Conservation (phyloP, 805 yeast genomes). For the Lipomyces yamadae region DNA sequence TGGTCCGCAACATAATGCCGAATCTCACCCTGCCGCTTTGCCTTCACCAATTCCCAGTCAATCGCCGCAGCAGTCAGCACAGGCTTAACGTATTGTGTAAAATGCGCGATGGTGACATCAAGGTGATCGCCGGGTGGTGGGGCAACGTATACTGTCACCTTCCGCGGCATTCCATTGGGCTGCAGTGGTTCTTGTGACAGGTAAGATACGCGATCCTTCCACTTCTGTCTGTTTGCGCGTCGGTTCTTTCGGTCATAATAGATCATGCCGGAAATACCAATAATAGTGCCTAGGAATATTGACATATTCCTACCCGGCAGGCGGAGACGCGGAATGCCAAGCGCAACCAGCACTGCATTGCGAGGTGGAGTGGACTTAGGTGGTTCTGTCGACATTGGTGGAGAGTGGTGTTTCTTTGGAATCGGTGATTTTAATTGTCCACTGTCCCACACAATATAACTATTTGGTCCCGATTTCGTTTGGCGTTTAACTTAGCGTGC, state of each 20-base stretch:
- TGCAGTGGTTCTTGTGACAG: slow-evolving; percentile 56
- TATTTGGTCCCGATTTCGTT: neutral
- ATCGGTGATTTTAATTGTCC: neutral
- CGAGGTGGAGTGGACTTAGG: slow-evolving; percentile 5
- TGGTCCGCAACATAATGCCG: slow-evolving; percentile 80
- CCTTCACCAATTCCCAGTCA: slow-evolving; percentile 78
- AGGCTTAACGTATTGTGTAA: slow-evolving; percentile 84
- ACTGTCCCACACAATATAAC: neutral
- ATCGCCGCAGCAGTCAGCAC: slow-evolving; percentile 80
- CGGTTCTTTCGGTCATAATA: slow-evolving; percentile 80
- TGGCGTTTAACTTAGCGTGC: neutral
- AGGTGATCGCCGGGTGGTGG: slow-evolving; percentile 97
- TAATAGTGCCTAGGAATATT: slow-evolving; percentile 78
- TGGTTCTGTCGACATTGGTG: neutral
- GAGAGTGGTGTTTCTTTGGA: neutral
- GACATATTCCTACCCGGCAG: slow-evolving; percentile 93
- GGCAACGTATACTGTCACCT: slow-evolving; percentile 79
- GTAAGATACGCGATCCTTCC: slow-evolving; percentile 63
- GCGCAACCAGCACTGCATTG: slow-evolving; percentile 77
- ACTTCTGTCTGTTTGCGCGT: slow-evolving; percentile 62
- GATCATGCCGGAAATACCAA: slow-evolving; percentile 71
- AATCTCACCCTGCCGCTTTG: slow-evolving; percentile 86
- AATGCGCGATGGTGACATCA: slow-evolving; percentile 71
- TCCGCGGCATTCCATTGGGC: slow-evolving; percentile 61
- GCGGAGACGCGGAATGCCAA: slow-evolving; percentile 80